Evolutionary conservation across 2,329 filamentous ascomycete species (phyloP).

Genomic region (Whalleya microplaca): DNA sequence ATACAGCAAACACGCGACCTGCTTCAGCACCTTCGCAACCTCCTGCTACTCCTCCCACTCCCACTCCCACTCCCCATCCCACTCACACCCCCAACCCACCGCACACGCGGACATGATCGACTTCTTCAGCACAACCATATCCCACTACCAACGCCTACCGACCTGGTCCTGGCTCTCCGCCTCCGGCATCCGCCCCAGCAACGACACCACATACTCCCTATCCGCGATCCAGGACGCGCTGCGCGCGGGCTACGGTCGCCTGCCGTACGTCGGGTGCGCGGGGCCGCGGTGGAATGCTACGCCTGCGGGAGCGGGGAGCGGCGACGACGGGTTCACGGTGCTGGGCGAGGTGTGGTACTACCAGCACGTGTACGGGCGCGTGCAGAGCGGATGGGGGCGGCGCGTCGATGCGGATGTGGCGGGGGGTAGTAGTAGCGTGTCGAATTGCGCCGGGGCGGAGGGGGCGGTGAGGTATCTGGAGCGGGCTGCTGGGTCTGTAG

Average conservation of each 20-base stretch:
- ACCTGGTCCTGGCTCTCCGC: conserved; percentile 64
- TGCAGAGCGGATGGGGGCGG: conserved; percentile 55
- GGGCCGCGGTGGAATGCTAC: conserved; percentile 66
- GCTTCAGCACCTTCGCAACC: conserved; percentile 67
- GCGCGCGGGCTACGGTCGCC: conserved; percentile 51
- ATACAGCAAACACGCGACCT: conserved; percentile 70
- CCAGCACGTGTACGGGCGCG: conserved; percentile 60
- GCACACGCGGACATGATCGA: conserved; percentile 64
- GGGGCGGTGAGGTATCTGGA: conserved; percentile 60
- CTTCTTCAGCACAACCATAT: conserved; percentile 64
- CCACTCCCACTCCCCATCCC: no score
- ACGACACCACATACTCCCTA: conserved; percentile 60
- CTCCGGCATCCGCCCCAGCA: conserved; percentile 59
- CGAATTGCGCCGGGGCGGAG: conserved; percentile 58
- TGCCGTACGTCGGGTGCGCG: conserved; percentile 64
- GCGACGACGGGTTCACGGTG: conserved; percentile 60
- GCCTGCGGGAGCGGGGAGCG: conserved; percentile 48
- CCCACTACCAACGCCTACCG: conserved; percentile 60
- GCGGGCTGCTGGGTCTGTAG: conserved; percentile 47
- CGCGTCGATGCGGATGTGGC: conserved; percentile 49
- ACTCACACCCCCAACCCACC: conserved; percentile 34
- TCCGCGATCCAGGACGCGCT: conserved; percentile 55
- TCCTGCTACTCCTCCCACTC: conserved; percentile 65
- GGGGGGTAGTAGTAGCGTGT: conserved; percentile 50
- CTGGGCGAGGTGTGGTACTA: conserved; percentile 71